Conservation (phyloP, 805 yeast genomes). For the Kregervanrija fluxuum region DNA sequence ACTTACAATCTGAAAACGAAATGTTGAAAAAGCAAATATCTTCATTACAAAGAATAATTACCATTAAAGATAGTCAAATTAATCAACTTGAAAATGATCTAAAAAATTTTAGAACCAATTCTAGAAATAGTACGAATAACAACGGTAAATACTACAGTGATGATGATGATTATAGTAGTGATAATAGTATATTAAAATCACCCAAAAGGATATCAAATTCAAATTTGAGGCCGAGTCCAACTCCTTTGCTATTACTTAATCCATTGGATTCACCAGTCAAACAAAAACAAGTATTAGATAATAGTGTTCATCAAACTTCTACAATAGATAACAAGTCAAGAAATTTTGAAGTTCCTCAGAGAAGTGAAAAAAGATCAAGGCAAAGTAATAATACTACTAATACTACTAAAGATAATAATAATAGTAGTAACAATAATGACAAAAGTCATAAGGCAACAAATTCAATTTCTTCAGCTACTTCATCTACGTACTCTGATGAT, state of each 20-base stretch:
- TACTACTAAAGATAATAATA: neutral
- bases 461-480: conserved; percentile 9
- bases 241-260: conserved; percentile 7
- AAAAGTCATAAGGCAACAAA: neutral
- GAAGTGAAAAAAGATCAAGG: conserved; percentile 18
- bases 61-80: conserved; percentile 9
- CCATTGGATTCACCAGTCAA: conserved; percentile 20
- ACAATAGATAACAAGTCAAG: conserved; percentile 1
- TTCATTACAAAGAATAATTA: conserved; percentile 3
- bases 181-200: neutral
- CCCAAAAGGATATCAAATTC: neutral
- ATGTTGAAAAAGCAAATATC: conserved; percentile 5
- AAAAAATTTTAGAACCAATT: neutral
- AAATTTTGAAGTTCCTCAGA: conserved; percentile 19
- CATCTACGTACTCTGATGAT: conserved; percentile 11
- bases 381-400: neutral
- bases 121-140: neutral
- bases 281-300: conserved; percentile 12
- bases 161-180: too few species aligned
- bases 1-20: conserved; percentile 6
- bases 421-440: too few species aligned
- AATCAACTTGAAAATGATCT: conserved; percentile 1
- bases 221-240: neutral
- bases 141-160: too few species aligned
- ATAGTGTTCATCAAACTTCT: conserved; percentile 5